These are phyloP conservation scores for Calonectria hongkongensis DNA, from an alignment of 2,329 filamentous ascomycete genomes.

Conservation along the genomic window DNA sequence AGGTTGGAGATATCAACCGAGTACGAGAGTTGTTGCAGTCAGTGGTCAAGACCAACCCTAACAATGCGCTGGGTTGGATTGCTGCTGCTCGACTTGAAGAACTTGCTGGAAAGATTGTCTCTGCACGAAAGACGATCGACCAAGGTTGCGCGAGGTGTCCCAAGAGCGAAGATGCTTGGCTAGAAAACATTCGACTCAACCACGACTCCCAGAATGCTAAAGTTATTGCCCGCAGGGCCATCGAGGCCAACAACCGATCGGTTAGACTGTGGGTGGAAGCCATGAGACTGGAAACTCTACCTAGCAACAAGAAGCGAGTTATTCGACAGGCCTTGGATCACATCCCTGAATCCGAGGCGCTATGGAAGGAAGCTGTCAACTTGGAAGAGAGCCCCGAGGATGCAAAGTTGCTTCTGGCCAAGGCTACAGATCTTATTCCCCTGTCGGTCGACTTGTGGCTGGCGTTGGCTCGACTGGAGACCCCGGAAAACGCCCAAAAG, in stretches of 20 bases:
- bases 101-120: slow-evolving; percentile 91
- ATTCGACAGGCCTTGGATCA: slow-evolving; percentile 93
- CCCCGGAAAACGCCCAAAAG: slow-evolving; percentile 92
- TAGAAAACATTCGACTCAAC: slow-evolving; percentile 96
- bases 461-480: slow-evolving; percentile 91
- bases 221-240: slow-evolving; percentile 94
- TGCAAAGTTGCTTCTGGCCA: slow-evolving; percentile 90
- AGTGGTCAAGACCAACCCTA: slow-evolving; percentile 97
- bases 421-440: slow-evolving; percentile 96
- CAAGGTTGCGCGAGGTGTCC: slow-evolving; percentile 93
- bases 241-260: slow-evolving; percentile 92
- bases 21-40: slow-evolving; percentile 95
- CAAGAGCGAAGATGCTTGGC: slow-evolving; percentile 95
- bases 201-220: slow-evolving; percentile 91
- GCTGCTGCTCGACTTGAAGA: slow-evolving; percentile 95
- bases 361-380: slow-evolving; percentile 99
- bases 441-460: slow-evolving; percentile 96
- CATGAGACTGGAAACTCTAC: slow-evolving; percentile 91
- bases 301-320: slow-evolving; percentile 92
- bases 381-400: slow-evolving; percentile 93
- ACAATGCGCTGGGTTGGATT: slow-evolving; percentile 96
- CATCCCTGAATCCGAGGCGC: slow-evolving; percentile 92
- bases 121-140: slow-evolving; percentile 90
- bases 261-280: slow-evolving; percentile 96
- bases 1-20: slow-evolving; percentile 96